phyloP scores from a whole-genome alignment of 495 filamentous ascomycete species.

The Penicillium flavigenum region DNA sequence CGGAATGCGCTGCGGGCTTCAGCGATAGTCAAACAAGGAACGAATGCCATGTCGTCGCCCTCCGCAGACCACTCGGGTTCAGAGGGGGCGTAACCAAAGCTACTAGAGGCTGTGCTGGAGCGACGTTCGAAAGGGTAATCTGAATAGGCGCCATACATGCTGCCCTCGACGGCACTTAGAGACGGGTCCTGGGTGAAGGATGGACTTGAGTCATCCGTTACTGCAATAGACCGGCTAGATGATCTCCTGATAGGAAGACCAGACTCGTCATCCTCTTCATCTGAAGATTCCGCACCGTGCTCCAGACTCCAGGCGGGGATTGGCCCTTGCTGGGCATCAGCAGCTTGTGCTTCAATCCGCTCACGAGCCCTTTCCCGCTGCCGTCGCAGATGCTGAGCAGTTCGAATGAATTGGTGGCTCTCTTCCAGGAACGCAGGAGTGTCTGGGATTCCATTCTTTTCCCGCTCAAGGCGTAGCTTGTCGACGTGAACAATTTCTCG shows the following conservation, averaged over 20 bases:
- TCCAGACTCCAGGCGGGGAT: conserved; percentile 75
- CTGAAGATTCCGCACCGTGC: conserved; percentile 67
- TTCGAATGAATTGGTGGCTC: conserved; percentile 59
- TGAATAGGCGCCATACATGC: conserved; percentile 70
- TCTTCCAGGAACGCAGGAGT: conserved; percentile 55
- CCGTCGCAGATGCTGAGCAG: conserved; percentile 55
- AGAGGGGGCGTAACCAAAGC: conserved; percentile 56
- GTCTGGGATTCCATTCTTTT: conserved; percentile 58
- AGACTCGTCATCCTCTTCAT: conserved; percentile 46
- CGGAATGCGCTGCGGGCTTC: conserved; percentile 85
- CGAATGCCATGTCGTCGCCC: conserved; percentile 82
- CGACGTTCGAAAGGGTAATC: conserved; percentile 52
- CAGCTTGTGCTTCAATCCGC: conserved; percentile 52
- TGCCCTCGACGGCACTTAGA: conserved; percentile 64
- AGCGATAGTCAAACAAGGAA: conserved; percentile 84
- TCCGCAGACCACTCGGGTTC: conserved; percentile 51
- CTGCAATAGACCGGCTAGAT: conserved; percentile 34
- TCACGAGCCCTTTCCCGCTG: conserved; percentile 58
- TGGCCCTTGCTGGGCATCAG: conserved; percentile 40
- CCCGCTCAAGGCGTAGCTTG: conserved; percentile 71
- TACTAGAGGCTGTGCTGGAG: conserved; percentile 49
- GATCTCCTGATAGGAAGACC: conserved; percentile 39
- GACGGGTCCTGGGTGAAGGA: conserved; percentile 50
- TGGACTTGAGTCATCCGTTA: conserved; percentile 40
- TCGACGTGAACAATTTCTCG: conserved; percentile 80